Percentiles rank a stretch among this genome's conserved stretches.
These are phyloP conservation scores for Claviceps pusilla DNA, from an alignment of 2,329 filamentous ascomycete genomes.

Conservation along the genomic window DNA sequence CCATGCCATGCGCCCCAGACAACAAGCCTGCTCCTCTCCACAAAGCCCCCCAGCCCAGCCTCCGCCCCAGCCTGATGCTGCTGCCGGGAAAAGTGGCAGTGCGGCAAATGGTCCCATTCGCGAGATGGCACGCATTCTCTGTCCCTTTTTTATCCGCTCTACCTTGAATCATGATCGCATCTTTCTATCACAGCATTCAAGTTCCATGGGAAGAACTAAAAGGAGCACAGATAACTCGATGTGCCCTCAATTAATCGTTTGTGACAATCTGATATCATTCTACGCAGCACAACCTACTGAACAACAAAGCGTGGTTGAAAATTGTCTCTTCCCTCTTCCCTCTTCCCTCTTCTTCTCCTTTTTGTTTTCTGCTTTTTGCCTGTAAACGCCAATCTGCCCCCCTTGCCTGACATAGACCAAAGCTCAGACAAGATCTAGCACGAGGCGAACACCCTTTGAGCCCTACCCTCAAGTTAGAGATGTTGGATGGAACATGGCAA, in stretches of 20 bases:
- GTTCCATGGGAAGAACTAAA: not conserved
- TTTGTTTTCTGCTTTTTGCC: not conserved
- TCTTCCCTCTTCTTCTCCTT: not conserved
- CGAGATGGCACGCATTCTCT: too few species aligned
- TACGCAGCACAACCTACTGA: not conserved
- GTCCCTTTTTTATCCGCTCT: too few species aligned
- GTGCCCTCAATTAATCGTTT: not conserved
- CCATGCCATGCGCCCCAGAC: too few species aligned
- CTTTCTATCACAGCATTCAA: not conserved
- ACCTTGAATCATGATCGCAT: too few species aligned
- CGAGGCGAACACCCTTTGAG: slow-evolving; percentile 19
- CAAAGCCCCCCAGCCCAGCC: too few species aligned
- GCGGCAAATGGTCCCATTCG: too few species aligned
- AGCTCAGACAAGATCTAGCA: slow-evolving; percentile 12
- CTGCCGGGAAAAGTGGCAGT: too few species aligned
- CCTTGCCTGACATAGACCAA: not conserved
- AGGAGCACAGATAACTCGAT: not conserved
- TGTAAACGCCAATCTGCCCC: not conserved
- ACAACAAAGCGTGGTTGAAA: not conserved
- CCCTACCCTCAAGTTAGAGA: slow-evolving; percentile 11
- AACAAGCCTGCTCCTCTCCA: too few species aligned
- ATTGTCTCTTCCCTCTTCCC: not conserved
- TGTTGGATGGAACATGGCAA: too few species aligned
- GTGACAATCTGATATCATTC: not conserved
- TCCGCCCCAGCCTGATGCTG: too few species aligned